Conservation (phyloP, 2,329 filamentous ascomycete genomes). For the Boeremia lycopersici region DNA sequence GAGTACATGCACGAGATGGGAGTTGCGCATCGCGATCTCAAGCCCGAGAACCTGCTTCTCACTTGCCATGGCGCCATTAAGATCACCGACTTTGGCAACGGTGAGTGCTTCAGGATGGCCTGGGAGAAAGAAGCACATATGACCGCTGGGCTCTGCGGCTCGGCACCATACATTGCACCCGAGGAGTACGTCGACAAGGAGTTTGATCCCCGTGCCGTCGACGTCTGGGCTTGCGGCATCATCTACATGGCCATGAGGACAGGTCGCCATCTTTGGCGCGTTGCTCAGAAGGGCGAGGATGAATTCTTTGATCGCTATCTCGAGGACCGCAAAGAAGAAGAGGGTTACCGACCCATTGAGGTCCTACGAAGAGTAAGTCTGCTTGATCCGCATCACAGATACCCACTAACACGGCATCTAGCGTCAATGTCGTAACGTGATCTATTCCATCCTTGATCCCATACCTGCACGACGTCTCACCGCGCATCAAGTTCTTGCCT, state of each 20-base stretch:
- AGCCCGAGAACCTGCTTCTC: conserved; percentile 93
- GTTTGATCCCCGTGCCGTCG: conserved; percentile 96
- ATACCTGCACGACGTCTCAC: conserved; percentile 92
- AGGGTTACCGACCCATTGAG: conserved; percentile 96
- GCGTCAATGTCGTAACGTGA: conserved; percentile 97
- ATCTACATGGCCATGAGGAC: conserved; percentile 99
- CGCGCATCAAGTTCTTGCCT: conserved; percentile 94
- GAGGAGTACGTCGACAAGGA: conserved; percentile 96
- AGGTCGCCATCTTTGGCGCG: conserved; percentile 91
- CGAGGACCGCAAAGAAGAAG: conserved; percentile 89
- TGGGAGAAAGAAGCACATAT: conserved; percentile 99
- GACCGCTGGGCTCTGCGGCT: conserved; percentile 95
- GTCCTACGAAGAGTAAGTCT: conserved; percentile 85
- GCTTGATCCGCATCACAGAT: not conserved
- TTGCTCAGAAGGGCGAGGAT: conserved; percentile 96
- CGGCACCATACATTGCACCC: conserved; percentile 94
- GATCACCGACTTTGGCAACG: conserved; percentile 98
- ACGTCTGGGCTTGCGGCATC: conserved; percentile 97
- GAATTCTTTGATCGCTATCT: conserved; percentile 97
- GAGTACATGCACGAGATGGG: conserved; percentile 99
- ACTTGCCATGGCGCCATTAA: conserved; percentile 93
- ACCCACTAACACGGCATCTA: conserved; percentile 49
- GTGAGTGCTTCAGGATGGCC: conserved; percentile 98
- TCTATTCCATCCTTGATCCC: conserved; percentile 97
- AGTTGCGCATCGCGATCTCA: conserved; percentile 93